These are phyloP conservation scores for Rostrohypoxylon terebratum DNA, from an alignment of 495 filamentous ascomycete species.

Conservation along the genomic window DNA sequence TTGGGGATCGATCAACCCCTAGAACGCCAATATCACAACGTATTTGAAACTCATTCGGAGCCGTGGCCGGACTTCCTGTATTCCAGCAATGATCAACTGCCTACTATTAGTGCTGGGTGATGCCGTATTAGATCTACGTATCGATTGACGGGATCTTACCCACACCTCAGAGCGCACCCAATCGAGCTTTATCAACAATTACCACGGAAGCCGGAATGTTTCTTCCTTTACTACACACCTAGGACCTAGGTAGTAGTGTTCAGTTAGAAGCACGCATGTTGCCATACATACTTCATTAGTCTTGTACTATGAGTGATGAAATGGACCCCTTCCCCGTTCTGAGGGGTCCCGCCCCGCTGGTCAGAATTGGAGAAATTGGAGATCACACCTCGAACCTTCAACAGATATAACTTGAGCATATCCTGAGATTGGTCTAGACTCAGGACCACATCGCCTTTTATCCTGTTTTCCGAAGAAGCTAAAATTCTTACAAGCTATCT, in stretches of 20 bases:
- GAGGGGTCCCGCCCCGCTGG: constrained; percentile 42
- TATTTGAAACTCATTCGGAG: constrained; percentile 38
- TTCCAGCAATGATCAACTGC: constrained; percentile 41
- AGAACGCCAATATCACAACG: constrained; percentile 13
- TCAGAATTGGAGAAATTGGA: constrained; percentile 48
- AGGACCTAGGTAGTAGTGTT: constrained; percentile 26
- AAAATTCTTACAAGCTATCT: constrained; percentile 21
- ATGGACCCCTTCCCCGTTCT: constrained; percentile 31
- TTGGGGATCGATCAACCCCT: constrained; percentile 2
- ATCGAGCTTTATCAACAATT: constrained; percentile 25
- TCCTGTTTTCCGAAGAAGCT: constrained; percentile 35
- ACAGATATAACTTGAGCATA: constrained; percentile 22
- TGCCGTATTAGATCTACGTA: constrained; percentile 38
- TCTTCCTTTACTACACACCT: constrained; percentile 33
- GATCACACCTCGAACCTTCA: constrained; percentile 27
- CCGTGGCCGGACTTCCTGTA: constrained; percentile 41
- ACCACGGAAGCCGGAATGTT: constrained; percentile 41
- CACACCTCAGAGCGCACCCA: constrained; percentile 26
- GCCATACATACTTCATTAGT: constrained; percentile 23
- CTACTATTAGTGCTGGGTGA: neutral
- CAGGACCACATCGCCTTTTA: constrained; percentile 38
- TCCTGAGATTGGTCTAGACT: constrained; percentile 42
- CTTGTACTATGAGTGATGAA: constrained; percentile 28
- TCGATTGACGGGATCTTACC: constrained; percentile 27
- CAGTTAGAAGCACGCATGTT: constrained; percentile 17